Base-by-base conservation (phyloP, 805 yeast species). In the Kuraishia hungarica region DNA sequence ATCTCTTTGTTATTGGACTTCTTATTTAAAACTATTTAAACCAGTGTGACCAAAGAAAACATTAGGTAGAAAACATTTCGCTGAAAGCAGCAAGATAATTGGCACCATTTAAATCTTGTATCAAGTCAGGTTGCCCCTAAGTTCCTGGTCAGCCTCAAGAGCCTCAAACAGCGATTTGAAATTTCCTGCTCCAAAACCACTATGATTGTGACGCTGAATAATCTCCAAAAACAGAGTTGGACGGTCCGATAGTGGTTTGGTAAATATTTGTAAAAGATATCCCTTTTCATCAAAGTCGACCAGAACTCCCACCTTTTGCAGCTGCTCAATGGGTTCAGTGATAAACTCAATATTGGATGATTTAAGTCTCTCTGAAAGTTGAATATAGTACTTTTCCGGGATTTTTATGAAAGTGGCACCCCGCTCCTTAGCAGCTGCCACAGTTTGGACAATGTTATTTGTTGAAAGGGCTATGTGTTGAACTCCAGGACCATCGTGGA, bases 161-260 rank as follows among this genome's bases (percentile, higher is more conserved):
- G 87, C 81, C 64, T 89, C 92, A 64, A 87, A 89, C 46, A 90
- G 71, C 0, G 94, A 87, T 65, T 83, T 86, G 72, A 89, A 89
- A 58, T 91, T 89, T 1, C 96, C 96, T 52, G 90, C 90, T 1
- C 96, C 97, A 69, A 89, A 89, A 0, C 97, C 97, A 57, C 84
- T 78, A 65, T 87, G 92, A 62, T 87, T 86, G 61, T 78, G 75
- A 57, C 96, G 77, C 69, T 89, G 94, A 58, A 89, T 89, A 23
- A 89, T 78, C 67, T 89, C 96, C 59, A 89, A 72, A 64, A 89
- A 89, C 50, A 89, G 75, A 0, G 96, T 88, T 28, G 97, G 97
- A 46, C 96, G 75, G 62, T 85, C 92, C 58, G 80, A 79, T 19
- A 87, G 64, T 0, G 96, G 93, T 60, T 83, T 82, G 20, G 94